phyloP scores from a whole-genome alignment of 306 rosid species.

The Dalbergia cochinchinensis region DNA sequence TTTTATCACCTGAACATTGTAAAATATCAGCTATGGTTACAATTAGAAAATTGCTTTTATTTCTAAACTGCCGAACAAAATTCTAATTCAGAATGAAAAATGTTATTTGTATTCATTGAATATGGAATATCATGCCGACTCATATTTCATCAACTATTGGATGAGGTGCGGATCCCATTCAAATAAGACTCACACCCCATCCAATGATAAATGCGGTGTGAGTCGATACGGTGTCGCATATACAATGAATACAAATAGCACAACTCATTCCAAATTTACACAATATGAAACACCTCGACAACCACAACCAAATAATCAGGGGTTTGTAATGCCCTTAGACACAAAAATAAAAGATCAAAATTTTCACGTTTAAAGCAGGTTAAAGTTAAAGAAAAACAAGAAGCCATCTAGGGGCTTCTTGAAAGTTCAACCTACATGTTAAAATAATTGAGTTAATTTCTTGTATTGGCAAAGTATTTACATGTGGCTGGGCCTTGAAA shows the following conservation, averaged over 20 bases:
- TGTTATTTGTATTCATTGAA: no score
- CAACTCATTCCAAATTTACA: background rate
- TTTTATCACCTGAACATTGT: constrained; percentile 70
- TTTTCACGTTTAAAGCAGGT: background rate
- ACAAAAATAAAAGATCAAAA: background rate
- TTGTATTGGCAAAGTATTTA: background rate
- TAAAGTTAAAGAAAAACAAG: background rate
- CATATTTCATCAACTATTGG: no score
- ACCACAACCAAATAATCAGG: background rate
- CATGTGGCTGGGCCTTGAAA: background rate
- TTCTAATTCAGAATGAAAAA: background rate
- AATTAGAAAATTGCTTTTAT: background rate
- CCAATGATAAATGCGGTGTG: no score
- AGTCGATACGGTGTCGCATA: no score
- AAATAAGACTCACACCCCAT: no score
- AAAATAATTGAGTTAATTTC: background rate
- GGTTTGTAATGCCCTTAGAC: background rate
- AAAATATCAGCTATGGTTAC: constrained; percentile 15
- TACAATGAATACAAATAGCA: no score
- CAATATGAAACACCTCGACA: background rate
- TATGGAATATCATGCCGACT: no score
- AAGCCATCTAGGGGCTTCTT: no score
- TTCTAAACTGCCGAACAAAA: background rate
- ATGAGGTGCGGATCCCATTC: no score
- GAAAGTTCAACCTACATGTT: background rate